Base-by-base conservation (phyloP, 371 early-diverging fungal species). In the Caulochytrium protostelioides region DNA sequence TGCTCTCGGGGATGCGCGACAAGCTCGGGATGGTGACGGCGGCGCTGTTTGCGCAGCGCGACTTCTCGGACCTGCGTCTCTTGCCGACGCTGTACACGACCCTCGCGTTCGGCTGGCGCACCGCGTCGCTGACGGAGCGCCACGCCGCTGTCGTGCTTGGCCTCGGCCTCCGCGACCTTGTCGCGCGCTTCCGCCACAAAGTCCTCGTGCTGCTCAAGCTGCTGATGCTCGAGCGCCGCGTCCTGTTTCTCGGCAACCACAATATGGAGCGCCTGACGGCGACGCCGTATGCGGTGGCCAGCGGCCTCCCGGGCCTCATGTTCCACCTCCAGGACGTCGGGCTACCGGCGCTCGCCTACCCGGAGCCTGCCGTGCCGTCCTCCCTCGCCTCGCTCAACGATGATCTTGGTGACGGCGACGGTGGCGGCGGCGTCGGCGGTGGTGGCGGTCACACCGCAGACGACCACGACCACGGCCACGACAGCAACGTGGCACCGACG, bases 31-130 rank as follows among this genome's bases (percentile, higher is more conserved):
- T 78, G 9, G 76, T 76, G 21, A 80, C 81, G 6, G 71, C 69
- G 9, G 72, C 78, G 12, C 77, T 76, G 62, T 83, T 83, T 42
- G 76, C 57, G 28, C 79, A 80, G 43, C 47, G 58, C 28, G 81
- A 83, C 38, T 83, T 83, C 44, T 69, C 77, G 0, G 67, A 77
- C 40, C 49, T 72, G 12, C 78, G 70, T 4, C 72, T 83, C 18
- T 51, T 83, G n/a, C 52, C 73, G 0, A 70, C 62, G 12, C 44
- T 76, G 16, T 59, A 71, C 51, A 72, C 71, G 70, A 75, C 72
- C 65, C 50, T 39, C 37, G 15, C 7, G 13, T 4, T 7, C 7
- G 7, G 18, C 9, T 4, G 27, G 27, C n/a, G 14, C n/a, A 3
- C 22, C 1, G 14, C 17, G 13, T 24, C 7, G 3, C 14, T 39